Evolutionary conservation across 2,329 filamentous ascomycete genomes (phyloP).

Genomic region (Phyllosticta citrichinensis): DNA sequence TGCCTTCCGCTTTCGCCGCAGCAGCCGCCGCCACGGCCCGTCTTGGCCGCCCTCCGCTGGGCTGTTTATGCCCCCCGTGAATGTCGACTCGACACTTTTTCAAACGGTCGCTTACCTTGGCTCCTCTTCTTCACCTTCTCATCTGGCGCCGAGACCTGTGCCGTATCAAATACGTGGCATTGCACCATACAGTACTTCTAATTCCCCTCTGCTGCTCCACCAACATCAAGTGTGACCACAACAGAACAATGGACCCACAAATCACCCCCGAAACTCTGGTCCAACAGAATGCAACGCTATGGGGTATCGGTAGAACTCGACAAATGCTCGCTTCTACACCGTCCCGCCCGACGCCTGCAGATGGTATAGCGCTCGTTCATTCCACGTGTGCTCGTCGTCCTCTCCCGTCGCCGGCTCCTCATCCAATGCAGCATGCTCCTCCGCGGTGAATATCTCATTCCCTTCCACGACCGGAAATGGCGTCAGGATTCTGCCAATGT

Average conservation of each 20-base stretch:
- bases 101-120: not conserved
- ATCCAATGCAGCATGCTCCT: slow-evolving; percentile 27
- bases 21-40: too few relatives aligned
- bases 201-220: not conserved
- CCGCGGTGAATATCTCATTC: slow-evolving; percentile 30
- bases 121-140: not conserved
- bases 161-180: not conserved
- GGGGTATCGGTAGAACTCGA: not conserved
- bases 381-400: slow-evolving; percentile 18
- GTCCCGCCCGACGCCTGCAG: slow-evolving; percentile 15
- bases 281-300: not conserved
- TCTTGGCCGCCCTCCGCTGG: not conserved
- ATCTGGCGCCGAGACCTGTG: not conserved
- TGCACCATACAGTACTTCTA: not conserved
- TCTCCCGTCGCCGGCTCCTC: slow-evolving; percentile 4
- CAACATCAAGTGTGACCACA: not conserved
- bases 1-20: too few relatives aligned
- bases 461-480: slow-evolving; percentile 29
- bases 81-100: not conserved
- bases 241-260: too few relatives aligned
- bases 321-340: not conserved
- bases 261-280: not conserved
- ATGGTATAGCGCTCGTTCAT: slow-evolving; percentile 17
- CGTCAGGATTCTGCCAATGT: slow-evolving; percentile 29
- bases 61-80: not conserved